Evolutionary conservation across 805 yeast species (phyloP).

Genomic region (Candida easanensis): DNA sequence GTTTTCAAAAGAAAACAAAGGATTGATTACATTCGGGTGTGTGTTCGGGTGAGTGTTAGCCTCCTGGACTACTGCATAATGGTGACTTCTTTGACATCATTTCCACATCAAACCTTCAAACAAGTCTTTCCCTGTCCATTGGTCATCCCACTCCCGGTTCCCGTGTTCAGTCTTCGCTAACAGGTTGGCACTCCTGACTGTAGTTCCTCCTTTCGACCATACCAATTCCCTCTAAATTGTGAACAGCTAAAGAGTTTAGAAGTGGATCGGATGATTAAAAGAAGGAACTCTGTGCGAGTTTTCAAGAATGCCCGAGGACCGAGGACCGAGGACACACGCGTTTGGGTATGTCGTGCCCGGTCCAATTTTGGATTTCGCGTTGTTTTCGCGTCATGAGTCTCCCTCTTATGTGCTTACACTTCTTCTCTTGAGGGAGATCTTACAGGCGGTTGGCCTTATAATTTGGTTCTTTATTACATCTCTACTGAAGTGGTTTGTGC

Average conservation of each 20-base stretch:
- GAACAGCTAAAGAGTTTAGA: neutral
- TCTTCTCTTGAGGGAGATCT: too few species aligned
- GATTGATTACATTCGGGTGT: neutral
- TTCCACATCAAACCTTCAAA: too few species aligned
- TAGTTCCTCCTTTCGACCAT: neutral
- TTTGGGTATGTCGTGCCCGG: too few species aligned
- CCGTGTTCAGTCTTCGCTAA: neutral
- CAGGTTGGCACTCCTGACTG: neutral
- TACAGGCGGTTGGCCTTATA: too few species aligned
- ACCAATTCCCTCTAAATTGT: neutral
- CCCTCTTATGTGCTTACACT: neutral
- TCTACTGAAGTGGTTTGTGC: too few species aligned
- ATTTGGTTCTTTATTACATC: neutral
- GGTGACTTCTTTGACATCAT: neutral
- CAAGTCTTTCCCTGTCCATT: too few species aligned
- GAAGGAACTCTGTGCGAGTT: neutral
- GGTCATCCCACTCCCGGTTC: too few species aligned
- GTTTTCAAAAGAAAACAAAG: too few species aligned
- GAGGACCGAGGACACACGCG: too few species aligned
- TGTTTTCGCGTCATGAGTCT: neutral
- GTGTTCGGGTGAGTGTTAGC: constrained; percentile 5
- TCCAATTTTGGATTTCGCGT: too few species aligned
- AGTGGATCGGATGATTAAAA: neutral
- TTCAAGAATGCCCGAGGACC: too few species aligned
- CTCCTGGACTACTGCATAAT: neutral